Base-by-base conservation (phyloP, 306 rosid species). In the Lotus japonicus region DNA sequence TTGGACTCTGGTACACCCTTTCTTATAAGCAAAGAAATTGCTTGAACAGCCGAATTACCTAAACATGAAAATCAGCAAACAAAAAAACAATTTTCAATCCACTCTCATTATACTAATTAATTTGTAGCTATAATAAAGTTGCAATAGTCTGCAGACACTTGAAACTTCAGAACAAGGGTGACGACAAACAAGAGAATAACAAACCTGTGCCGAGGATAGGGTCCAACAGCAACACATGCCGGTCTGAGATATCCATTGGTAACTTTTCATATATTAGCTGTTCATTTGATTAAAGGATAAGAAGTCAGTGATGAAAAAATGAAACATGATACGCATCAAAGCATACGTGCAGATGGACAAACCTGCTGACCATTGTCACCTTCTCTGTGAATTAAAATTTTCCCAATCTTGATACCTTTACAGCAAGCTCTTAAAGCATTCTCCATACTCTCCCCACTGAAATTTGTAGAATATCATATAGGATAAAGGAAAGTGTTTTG, bases 371-470 rank as follows among this genome's bases (percentile, higher is more conserved):
- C 99, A 9, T 95, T 95, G 80, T 88, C 99, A 48, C 99, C 99
- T 87, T 95, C 99, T 73, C 99, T 84, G 60, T 95, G 99, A 79
- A 95, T 95, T 58, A 90, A 86, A 81, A 90, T 95, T 83, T 95
- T 95, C 55, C 99, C 99, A 70, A 95, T 95, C 90, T 95, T 95
- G 79, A 95, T 95, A 76, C 99, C 99, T 82, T 95, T 90, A 75
- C 99, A 90, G 73, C 99, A 95, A 57, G 97, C 97, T 66, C 99
- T 83, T 76, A 95, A 75, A 63, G 99, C 99, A 75, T 95, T 95
- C 83, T 95, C 99, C 99, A 95, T 95, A 72, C 99, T 95, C 87
- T 95, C 99, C 28, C 99, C 99, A 71, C 99, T 95, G 85, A 68
- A 68, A 80, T 70, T 7, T 48, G 50, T 48, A 42, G 64, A 65